phyloP scores from a whole-genome alignment of 1,284 basidiomycete species.

The Sphagnurus paluster region DNA sequence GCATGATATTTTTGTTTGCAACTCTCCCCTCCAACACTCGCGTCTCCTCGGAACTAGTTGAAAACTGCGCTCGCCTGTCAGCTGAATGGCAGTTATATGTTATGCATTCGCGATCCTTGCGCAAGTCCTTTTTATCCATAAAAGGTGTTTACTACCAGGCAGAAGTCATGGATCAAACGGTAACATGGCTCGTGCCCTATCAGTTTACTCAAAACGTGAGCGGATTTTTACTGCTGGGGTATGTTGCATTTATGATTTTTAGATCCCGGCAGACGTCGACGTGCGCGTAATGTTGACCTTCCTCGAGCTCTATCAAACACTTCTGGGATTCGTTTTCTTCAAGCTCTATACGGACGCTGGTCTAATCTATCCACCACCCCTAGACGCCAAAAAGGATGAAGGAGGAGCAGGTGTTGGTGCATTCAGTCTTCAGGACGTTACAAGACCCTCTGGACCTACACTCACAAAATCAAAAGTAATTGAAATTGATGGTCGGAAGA shows the following conservation, averaged over 20 bases:
- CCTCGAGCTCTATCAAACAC: slow-evolving; percentile 96
- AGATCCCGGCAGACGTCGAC: slow-evolving; percentile 96
- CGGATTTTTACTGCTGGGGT: slow-evolving; percentile 11
- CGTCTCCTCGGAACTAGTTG: slow-evolving; percentile 82
- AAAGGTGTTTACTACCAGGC: slow-evolving; percentile 99
- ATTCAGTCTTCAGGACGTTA: slow-evolving; percentile 72
- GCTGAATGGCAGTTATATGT: slow-evolving; percentile 96
- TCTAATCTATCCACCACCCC: slow-evolving; percentile 91
- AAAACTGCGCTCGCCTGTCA: slow-evolving; percentile 88
- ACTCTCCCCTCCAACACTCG: slow-evolving; percentile 83
- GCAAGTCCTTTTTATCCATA: slow-evolving; percentile 95
- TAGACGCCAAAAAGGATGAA: slow-evolving; percentile 86
- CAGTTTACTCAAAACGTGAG: slow-evolving; percentile 94
- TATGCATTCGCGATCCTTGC: slow-evolving; percentile 84
- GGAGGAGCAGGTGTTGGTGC: slow-evolving; percentile 90
- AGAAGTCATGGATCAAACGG: slow-evolving; percentile 88
- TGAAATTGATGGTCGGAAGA: slow-evolving; percentile 54
- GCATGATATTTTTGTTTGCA: slow-evolving; percentile 92
- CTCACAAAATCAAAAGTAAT: slow-evolving; percentile 41
- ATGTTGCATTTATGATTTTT: slow-evolving; percentile 13
- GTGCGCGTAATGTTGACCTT: slow-evolving; percentile 99
- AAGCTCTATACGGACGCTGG: slow-evolving; percentile 96
- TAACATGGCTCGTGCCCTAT: slow-evolving; percentile 98
- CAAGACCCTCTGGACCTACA: slow-evolving; percentile 28
- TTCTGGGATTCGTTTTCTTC: slow-evolving; percentile 95